phyloP scores from a whole-genome alignment of 305 asterid genomes.

The Andrographis paniculata region DNA sequence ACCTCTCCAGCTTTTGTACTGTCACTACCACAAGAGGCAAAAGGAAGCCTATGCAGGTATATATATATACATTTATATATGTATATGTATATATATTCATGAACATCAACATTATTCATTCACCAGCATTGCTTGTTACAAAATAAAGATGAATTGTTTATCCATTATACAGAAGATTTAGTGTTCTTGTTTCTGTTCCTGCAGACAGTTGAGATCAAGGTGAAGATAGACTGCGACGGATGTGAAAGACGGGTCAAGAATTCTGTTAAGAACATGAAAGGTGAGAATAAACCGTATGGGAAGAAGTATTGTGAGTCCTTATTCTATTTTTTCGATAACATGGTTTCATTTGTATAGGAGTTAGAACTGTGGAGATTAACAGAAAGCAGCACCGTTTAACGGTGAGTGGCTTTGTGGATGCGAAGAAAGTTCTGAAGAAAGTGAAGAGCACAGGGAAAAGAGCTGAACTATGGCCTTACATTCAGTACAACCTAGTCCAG shows the following conservation, averaged over 20 bases:
- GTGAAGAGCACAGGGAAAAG: conserved; percentile 76
- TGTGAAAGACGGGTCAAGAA: conserved; percentile 79
- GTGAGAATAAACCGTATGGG: conserved; percentile 16
- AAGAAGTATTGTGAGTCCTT: neutral
- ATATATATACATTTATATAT: neutral
- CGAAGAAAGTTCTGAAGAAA: conserved; percentile 61
- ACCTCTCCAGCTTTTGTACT: conserved; percentile 72
- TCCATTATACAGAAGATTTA: too few species aligned
- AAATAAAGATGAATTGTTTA: too few species aligned
- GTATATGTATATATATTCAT: too few species aligned
- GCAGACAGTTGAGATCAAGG: conserved; percentile 86
- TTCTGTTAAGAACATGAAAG: conserved; percentile 66
- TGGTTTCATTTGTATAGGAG: conserved; percentile 32
- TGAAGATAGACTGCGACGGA: conserved; percentile 87
- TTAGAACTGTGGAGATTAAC: conserved; percentile 57
- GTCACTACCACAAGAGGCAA: conserved; percentile 56
- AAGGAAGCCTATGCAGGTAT: conserved; percentile 85
- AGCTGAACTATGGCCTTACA: conserved; percentile 92
- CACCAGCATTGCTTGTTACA: neutral
- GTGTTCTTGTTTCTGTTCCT: neutral
- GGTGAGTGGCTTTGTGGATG: conserved; percentile 67
- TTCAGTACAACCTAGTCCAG: conserved; percentile 63
- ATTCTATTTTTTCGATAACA: neutral
- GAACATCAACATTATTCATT: too few species aligned
- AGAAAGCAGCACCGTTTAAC: conserved; percentile 69